These are phyloP conservation scores for Linderniella brevidens DNA, from an alignment of 257 asterid genomes.

Conservation along the genomic window DNA sequence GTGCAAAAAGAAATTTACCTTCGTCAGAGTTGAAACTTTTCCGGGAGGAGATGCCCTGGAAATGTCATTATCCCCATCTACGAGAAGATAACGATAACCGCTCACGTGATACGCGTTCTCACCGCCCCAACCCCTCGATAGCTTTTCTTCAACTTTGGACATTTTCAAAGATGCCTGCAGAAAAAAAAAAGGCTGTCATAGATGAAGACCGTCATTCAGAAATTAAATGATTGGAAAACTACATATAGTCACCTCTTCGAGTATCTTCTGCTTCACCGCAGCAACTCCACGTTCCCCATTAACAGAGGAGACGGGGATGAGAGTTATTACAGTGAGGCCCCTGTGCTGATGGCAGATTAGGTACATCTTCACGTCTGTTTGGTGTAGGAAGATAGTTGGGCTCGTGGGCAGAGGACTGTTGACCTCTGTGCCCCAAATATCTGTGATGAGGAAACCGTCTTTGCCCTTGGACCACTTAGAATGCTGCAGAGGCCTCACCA, in stretches of 20 bases:
- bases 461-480: conserved; percentile 83
- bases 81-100: conserved; percentile 84
- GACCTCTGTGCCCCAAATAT: conserved; percentile 71
- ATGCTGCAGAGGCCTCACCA: conserved; percentile 79
- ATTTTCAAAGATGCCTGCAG: conserved; percentile 54
- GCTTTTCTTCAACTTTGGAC: conserved; percentile 78
- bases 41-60: conserved; percentile 98
- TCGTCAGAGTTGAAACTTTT: conserved; percentile 81
- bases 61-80: conserved; percentile 58
- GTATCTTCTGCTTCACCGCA: conserved; percentile 59
- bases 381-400: conserved; percentile 67
- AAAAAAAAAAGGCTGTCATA: conserved; percentile 9
- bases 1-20: conserved; percentile 36
- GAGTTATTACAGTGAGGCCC: conserved; percentile 62
- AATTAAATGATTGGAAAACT: not conserved
- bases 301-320: conserved; percentile 62
- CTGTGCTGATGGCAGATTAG: conserved; percentile 68
- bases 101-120: conserved; percentile 96
- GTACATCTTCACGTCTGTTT: conserved; percentile 73
- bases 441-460: conserved; percentile 76
- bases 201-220: not conserved
- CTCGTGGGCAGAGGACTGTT: conserved; percentile 30
- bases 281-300: conserved; percentile 74
- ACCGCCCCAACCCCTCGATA: conserved; percentile 98
- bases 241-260: conserved; percentile 42